These are phyloP conservation scores for Sugiyamaella neomexicana DNA, from an alignment of 1,139 yeast species.

Conservation along the genomic window DNA sequence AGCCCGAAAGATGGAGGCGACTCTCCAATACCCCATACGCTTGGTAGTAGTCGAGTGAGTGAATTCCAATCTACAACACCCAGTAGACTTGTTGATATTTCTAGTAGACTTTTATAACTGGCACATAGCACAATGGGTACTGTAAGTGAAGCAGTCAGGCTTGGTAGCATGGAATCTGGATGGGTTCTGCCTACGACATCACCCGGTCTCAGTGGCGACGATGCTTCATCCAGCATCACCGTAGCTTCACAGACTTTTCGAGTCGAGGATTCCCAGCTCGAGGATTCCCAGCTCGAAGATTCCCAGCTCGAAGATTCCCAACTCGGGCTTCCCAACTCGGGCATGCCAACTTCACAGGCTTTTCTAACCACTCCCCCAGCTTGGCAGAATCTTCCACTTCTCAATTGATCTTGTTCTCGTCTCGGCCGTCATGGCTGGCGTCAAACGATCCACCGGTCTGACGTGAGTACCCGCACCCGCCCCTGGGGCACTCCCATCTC, in stretches of 20 bases:
- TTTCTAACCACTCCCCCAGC: slow-evolving; percentile 23
- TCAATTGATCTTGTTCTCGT: slow-evolving; percentile 73
- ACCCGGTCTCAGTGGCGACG: too few species aligned
- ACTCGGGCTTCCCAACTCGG: too few species aligned
- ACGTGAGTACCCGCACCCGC: slow-evolving; percentile 45
- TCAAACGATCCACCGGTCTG: slow-evolving; percentile 83
- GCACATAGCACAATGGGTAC: slow-evolving; percentile 10
- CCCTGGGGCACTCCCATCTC: too few species aligned
- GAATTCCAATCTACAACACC: background rate
- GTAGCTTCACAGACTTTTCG: background rate
- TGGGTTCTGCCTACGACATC: background rate
- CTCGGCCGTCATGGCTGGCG: slow-evolving; percentile 85
- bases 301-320: too few species aligned
- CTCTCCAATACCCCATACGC: too few species aligned
- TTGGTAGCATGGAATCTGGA: too few species aligned
- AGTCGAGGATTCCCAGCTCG: too few species aligned
- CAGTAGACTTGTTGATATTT: background rate
- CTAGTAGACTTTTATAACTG: background rate
- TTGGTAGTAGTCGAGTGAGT: background rate
- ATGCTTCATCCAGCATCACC: too few species aligned
- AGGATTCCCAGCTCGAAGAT: too few species aligned
- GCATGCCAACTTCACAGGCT: too few species aligned
- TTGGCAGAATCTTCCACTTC: slow-evolving; percentile 52
- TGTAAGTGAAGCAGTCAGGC: too few species aligned
- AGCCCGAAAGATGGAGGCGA: too few species aligned